These are phyloP conservation scores for Neoarthrinium moseri DNA, from an alignment of 2,329 filamentous ascomycete species.

Conservation along the genomic window DNA sequence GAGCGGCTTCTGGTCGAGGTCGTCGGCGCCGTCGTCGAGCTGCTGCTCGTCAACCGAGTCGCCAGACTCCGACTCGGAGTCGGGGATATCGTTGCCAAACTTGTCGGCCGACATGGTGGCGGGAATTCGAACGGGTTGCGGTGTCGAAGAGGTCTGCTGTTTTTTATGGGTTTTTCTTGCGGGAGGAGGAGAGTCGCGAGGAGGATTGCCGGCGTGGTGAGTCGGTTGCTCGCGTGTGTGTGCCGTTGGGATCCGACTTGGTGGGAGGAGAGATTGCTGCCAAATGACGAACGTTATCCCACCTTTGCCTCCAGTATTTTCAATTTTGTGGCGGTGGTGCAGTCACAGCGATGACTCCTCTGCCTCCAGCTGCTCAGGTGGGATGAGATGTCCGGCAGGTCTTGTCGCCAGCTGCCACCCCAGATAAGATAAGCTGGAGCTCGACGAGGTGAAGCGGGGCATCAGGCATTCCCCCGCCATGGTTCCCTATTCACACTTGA, in stretches of 20 bases:
- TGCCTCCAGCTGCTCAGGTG: not conserved
- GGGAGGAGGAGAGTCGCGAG: not conserved
- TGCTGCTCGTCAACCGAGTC: conserved; percentile 56
- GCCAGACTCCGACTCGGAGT: conserved; percentile 66
- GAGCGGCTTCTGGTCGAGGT: conserved; percentile 62
- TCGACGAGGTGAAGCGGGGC: not conserved
- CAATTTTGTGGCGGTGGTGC: conserved; percentile 7
- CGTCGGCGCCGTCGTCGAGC: conserved; percentile 56
- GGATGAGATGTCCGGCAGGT: not conserved
- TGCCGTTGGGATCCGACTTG: not conserved
- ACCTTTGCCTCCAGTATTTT: conserved; percentile 1
- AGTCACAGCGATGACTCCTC: not conserved
- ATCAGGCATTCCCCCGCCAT: too few species aligned
- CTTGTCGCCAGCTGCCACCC: not conserved
- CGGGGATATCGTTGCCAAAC: conserved; percentile 65
- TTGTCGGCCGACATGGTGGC: conserved; percentile 58
- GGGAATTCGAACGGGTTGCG: conserved; percentile 2
- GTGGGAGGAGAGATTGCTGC: not conserved
- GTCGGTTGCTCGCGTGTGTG: not conserved
- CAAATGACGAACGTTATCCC: not conserved
- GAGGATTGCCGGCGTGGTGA: too few species aligned
- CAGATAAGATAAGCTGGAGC: conserved; percentile 3
- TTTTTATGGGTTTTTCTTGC: not conserved
- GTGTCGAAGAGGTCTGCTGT: not conserved
- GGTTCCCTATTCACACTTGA: too few species aligned